phyloP scores from a whole-genome alignment of 2,329 filamentous ascomycete species.

The Pseudocercospora musae region DNA sequence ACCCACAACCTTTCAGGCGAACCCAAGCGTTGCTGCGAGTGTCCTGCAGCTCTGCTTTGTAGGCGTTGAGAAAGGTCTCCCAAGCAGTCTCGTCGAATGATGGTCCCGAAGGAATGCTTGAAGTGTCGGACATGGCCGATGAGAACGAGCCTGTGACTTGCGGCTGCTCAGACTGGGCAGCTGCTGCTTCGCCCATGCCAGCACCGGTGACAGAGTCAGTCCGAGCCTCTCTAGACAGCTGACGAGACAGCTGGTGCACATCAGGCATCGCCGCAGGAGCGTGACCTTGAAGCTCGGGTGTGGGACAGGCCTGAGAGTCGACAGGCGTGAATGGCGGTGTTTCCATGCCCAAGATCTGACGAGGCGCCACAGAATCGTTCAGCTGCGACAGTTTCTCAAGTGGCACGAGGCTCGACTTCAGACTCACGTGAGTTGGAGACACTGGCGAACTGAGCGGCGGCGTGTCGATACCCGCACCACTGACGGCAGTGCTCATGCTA shows the following conservation, averaged over 20 bases:
- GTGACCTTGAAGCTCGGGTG: slow-evolving; percentile 17
- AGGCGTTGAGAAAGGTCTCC: slow-evolving; percentile 31
- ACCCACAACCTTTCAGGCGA: slow-evolving; percentile 41
- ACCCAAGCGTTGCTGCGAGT: slow-evolving; percentile 39
- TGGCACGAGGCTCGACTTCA: slow-evolving; percentile 9
- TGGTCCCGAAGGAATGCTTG: slow-evolving; percentile 5
- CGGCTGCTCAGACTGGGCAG: not conserved
- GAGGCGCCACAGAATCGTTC: slow-evolving; percentile 11
- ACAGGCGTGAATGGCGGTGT: slow-evolving; percentile 34
- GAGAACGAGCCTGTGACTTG: slow-evolving; percentile 9
- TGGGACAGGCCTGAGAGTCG: slow-evolving; percentile 23
- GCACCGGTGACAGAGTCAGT: slow-evolving; percentile 2
- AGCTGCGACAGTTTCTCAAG: slow-evolving; percentile 22
- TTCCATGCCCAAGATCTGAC: slow-evolving; percentile 27
- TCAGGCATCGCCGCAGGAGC: slow-evolving; percentile 15
- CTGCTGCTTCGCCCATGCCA: not conserved
- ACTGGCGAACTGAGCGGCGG: slow-evolving; percentile 20
- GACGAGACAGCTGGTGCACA: slow-evolving; percentile 18
- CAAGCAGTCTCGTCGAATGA: slow-evolving; percentile 32
- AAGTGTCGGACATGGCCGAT: slow-evolving; percentile 4
- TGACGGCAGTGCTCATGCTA: slow-evolving; percentile 7
- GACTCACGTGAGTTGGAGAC: slow-evolving; percentile 7
- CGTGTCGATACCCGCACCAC: slow-evolving; percentile 11
- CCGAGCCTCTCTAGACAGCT: slow-evolving; percentile 15
- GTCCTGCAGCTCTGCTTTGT: slow-evolving; percentile 34